phyloP scores from a whole-genome alignment of 441 rosid species.

The Jatropha multifida region DNA sequence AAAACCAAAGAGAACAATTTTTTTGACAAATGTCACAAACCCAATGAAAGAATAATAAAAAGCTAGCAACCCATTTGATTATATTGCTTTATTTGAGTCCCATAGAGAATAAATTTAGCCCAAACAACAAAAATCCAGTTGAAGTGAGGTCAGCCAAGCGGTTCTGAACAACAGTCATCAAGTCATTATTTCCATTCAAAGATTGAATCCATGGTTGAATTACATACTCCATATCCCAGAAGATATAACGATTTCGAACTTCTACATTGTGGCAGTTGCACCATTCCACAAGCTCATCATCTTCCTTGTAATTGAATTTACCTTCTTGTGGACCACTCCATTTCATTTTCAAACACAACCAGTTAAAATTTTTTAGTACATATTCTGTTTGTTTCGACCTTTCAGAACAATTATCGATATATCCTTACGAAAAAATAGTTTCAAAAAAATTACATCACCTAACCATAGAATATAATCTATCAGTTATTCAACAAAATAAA shows the following conservation, averaged over 20 bases:
- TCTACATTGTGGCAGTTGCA: conserved; percentile 58
- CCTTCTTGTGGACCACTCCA: conserved; percentile 86
- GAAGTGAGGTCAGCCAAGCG: conserved; percentile 54
- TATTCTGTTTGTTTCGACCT: not conserved
- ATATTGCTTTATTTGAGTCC: too few species aligned
- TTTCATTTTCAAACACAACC: conserved; percentile 89
- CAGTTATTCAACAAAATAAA: not conserved
- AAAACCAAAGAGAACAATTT: too few species aligned
- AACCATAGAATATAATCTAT: not conserved
- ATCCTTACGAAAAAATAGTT: not conserved
- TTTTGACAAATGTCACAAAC: too few species aligned
- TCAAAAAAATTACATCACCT: not conserved
- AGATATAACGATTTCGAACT: conserved; percentile 81
- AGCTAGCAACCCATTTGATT: too few species aligned
- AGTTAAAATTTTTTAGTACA: conserved; percentile 50
- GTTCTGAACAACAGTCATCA: conserved; percentile 60
- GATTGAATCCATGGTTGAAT: conserved; percentile 79
- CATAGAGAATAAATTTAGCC: too few species aligned
- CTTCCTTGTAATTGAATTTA: conserved; percentile 69
- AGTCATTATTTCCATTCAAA: conserved; percentile 43
- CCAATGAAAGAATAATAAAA: too few species aligned
- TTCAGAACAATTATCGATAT: not conserved
- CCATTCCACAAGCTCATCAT: conserved; percentile 75
- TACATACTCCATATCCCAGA: conserved; percentile 79
- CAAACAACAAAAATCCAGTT: too few species aligned